Conservation (phyloP, 2,329 filamentous ascomycete genomes). For the Didymella sp. region DNA sequence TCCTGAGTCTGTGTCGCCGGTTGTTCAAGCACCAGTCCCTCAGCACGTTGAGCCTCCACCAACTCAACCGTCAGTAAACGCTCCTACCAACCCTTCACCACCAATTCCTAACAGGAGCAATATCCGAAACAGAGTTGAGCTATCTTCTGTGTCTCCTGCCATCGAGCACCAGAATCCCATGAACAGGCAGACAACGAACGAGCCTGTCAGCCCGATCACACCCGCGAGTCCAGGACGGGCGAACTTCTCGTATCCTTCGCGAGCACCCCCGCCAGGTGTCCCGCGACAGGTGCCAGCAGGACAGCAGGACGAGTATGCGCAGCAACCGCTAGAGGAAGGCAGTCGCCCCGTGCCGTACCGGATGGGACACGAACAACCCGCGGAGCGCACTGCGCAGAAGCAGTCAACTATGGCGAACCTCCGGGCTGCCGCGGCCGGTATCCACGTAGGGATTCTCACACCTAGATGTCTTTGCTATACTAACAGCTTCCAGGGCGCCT, state of each 20-base stretch:
- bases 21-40: slow-evolving; percentile 3
- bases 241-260: slow-evolving; percentile 48
- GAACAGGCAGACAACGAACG: slow-evolving; percentile 29
- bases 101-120: slow-evolving; percentile 47
- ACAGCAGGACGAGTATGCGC: slow-evolving; percentile 12
- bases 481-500: slow-evolving; percentile 37
- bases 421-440: slow-evolving; percentile 45
- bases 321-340: slow-evolving; percentile 12
- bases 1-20: slow-evolving; percentile 32
- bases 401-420: slow-evolving; percentile 44
- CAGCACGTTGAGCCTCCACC: slow-evolving; percentile 18
- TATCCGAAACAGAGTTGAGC: slow-evolving; percentile 45
- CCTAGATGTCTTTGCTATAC: neutral
- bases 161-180: slow-evolving; percentile 45
- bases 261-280: slow-evolving; percentile 42
- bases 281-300: slow-evolving; percentile 36
- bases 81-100: slow-evolving; percentile 30
- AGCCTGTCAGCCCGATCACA: slow-evolving; percentile 33
- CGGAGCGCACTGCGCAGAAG: slow-evolving; percentile 26
- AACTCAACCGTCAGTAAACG: slow-evolving; percentile 23
- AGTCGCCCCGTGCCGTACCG: slow-evolving; percentile 33
- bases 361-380: slow-evolving; percentile 26
- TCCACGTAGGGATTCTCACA: slow-evolving; percentile 36
- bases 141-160: slow-evolving; percentile 44
- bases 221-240: slow-evolving; percentile 39